These are phyloP conservation scores for Backusella liffmaniae DNA, from an alignment of 192 early-diverging fungal genomes.

Conservation along the genomic window DNA sequence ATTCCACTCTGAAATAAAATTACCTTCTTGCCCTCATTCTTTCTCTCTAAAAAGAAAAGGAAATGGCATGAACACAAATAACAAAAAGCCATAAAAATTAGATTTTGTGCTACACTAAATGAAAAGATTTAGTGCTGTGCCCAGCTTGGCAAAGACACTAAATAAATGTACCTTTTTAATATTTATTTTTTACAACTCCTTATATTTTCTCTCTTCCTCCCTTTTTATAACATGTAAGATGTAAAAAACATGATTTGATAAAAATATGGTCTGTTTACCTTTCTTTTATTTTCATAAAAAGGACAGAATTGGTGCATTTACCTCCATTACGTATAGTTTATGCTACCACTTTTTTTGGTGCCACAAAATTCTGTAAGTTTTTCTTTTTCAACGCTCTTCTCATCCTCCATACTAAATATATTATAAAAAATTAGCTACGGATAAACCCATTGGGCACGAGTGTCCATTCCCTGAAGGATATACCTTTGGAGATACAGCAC, in stretches of 20 bases:
- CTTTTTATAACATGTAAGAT: not conserved
- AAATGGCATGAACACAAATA: too few relatives aligned
- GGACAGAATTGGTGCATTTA: not conserved
- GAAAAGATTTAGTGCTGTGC: too few relatives aligned
- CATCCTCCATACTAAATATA: too few relatives aligned
- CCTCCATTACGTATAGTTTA: not conserved
- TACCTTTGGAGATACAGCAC: not conserved
- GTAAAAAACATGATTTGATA: not conserved
- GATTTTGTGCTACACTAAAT: too few relatives aligned
- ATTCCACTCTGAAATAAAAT: too few relatives aligned
- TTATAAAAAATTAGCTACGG: not conserved
- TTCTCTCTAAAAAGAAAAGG: too few relatives aligned
- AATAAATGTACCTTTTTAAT: too few relatives aligned
- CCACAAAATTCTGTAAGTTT: not conserved
- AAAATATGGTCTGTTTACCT: not conserved
- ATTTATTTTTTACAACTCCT: not conserved
- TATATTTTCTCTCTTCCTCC: not conserved
- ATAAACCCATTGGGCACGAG: not conserved
- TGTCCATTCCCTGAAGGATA: conserved; percentile 20
- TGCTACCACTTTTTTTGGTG: not conserved
- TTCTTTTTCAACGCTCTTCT: too few relatives aligned
- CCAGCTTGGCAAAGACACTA: too few relatives aligned
- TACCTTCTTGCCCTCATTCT: too few relatives aligned
- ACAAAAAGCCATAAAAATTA: too few relatives aligned
- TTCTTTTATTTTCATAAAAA: not conserved